Conservation (phyloP, 2,329 filamentous ascomycete species). For the Sclerotinia sclerotiorum region DNA sequence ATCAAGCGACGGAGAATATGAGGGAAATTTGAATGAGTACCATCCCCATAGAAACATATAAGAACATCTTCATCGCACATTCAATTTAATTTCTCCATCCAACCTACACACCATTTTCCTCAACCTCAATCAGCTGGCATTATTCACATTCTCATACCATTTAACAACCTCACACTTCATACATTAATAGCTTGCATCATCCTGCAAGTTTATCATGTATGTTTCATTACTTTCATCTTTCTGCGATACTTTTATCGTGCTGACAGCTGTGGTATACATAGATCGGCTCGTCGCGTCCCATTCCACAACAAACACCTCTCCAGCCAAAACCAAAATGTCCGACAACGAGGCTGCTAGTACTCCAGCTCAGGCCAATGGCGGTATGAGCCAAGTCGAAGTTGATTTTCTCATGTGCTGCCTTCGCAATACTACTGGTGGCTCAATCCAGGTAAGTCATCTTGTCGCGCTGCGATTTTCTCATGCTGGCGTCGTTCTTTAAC, state of each 20-base stretch:
- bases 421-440: constrained; percentile 32
- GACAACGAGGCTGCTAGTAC: background rate
- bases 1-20: constrained; percentile 3
- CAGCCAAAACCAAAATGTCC: constrained; percentile 12
- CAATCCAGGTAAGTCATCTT: constrained; percentile 27
- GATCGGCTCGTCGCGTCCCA: background rate
- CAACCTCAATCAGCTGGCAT: background rate
- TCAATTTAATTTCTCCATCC: background rate
- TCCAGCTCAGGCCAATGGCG: background rate
- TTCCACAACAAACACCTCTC: background rate
- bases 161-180: background rate
- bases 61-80: background rate
- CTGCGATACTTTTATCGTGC: constrained; percentile 1
- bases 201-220: constrained; percentile 6
- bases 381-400: constrained; percentile 29
- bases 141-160: background rate
- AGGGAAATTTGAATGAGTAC: background rate
- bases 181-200: constrained; percentile 15
- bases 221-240: constrained; percentile 4
- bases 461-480: background rate
- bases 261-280: constrained; percentile 6
- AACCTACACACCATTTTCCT: background rate
- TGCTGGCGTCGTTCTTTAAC: background rate
- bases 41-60: constrained; percentile 6
- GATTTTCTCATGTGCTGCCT: constrained; percentile 36